Percentiles rank a stretch among this genome's conserved stretches.
These are phyloP conservation scores for Xanthoconium stramineum DNA, from an alignment of 768 basidiomycete genomes.

Conservation along the genomic window DNA sequence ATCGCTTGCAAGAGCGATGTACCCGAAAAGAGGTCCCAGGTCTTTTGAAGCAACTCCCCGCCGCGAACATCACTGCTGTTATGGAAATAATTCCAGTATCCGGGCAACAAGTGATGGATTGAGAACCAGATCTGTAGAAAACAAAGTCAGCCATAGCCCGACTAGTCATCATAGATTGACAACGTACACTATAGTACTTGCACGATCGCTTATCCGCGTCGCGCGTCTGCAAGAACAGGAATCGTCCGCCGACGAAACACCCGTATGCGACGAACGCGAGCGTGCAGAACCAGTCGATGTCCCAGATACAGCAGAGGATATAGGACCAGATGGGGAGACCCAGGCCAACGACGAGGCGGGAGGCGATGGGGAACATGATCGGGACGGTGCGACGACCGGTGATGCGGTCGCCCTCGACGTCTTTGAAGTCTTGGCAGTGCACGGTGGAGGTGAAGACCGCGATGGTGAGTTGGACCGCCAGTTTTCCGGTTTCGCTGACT, in stretches of 20 bases:
- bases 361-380: constrained; percentile 38
- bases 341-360: constrained; percentile 33
- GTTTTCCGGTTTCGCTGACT: constrained; percentile 27
- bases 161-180: too few relatives aligned
- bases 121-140: constrained; percentile 33
- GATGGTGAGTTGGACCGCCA: constrained; percentile 36
- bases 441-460: constrained; percentile 44
- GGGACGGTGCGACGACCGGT: constrained; percentile 42
- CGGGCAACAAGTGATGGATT: constrained; percentile 33
- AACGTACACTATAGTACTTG: constrained; percentile 37
- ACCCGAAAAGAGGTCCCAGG: constrained; percentile 21
- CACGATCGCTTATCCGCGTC: constrained; percentile 35
- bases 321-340: constrained; percentile 39
- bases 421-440: constrained; percentile 49
- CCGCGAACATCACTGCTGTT: constrained; percentile 8
- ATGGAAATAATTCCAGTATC: constrained; percentile 36
- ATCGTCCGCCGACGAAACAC: constrained; percentile 33
- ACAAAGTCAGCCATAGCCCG: background rate
- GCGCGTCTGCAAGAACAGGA: constrained; percentile 28
- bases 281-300: constrained; percentile 26
- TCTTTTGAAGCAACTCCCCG: constrained; percentile 18
- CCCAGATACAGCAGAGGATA: constrained; percentile 34
- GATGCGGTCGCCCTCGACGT: constrained; percentile 41
- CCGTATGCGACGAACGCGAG: constrained; percentile 31
- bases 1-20: constrained; percentile 1